These are phyloP conservation scores for Glycine tomentella DNA, from an alignment of 306 rosid genomes.

Conservation along the genomic window DNA sequence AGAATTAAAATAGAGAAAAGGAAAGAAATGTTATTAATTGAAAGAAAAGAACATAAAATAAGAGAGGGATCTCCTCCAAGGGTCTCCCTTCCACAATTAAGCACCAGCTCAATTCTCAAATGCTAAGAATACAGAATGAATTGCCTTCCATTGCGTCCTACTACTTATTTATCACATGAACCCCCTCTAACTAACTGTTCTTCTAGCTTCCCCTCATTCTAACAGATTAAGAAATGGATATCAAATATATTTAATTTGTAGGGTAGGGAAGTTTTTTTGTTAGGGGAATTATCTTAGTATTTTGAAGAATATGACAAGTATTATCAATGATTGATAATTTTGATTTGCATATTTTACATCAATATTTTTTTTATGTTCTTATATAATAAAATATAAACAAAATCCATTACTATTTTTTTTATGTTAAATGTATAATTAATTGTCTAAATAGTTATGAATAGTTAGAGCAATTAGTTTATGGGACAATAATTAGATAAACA, in stretches of 20 bases:
- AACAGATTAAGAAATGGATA: not conserved
- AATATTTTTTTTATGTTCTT: not conserved
- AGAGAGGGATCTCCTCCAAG: not conserved
- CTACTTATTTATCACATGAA: not conserved
- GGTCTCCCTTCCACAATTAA: not conserved
- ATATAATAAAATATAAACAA: not conserved
- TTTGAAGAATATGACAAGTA: not conserved
- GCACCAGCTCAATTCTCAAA: not conserved
- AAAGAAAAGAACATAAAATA: not conserved
- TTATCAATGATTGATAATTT: not conserved
- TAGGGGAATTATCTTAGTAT: not conserved
- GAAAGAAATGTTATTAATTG: not conserved
- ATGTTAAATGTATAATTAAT: not conserved
- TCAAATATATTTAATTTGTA: constrained; percentile 26
- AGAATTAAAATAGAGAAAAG: not conserved
- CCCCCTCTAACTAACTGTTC: not conserved
- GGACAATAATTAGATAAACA: not conserved
- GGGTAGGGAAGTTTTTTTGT: not conserved
- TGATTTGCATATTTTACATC: not conserved
- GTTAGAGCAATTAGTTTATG: not conserved
- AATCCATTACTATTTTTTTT: not conserved
- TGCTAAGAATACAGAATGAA: not conserved
- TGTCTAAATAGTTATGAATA: not conserved
- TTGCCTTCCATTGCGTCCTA: not conserved
- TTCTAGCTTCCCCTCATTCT: not conserved